These are phyloP conservation scores for Aspergillus fischeri DNA, from an alignment of 2,329 filamentous ascomycete genomes.

Conservation along the genomic window DNA sequence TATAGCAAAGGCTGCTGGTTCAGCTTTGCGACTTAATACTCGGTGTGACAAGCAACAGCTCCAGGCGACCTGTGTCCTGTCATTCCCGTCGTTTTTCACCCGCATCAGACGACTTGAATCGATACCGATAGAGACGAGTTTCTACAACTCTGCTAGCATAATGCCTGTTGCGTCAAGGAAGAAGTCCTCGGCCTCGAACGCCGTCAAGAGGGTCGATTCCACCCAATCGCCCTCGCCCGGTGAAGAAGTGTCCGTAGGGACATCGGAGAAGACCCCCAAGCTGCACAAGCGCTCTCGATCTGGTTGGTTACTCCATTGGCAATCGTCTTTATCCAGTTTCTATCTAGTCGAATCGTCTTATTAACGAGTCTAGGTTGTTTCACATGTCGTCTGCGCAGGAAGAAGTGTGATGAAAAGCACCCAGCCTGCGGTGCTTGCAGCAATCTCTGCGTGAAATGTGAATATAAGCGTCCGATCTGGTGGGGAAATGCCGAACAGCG, in stretches of 20 bases:
- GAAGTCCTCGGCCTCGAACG: slow-evolving; percentile 7
- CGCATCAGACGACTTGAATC: background rate
- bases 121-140: background rate
- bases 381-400: slow-evolving; percentile 63
- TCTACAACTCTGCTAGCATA: slow-evolving; percentile 1
- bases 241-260: slow-evolving; percentile 46
- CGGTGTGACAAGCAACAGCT: slow-evolving; percentile 7
- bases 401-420: slow-evolving; percentile 67
- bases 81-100: slow-evolving; percentile 7
- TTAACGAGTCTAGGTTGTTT: slow-evolving; percentile 53
- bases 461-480: slow-evolving; percentile 96
- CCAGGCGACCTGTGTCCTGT: slow-evolving; percentile 12
- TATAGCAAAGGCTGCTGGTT: slow-evolving; percentile 38
- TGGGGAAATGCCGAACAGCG: slow-evolving; percentile 92
- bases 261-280: slow-evolving; percentile 65
- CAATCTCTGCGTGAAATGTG: slow-evolving; percentile 77
- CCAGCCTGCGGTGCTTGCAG: slow-evolving; percentile 61
- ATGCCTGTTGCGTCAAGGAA: slow-evolving; percentile 18
- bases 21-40: slow-evolving; percentile 34
- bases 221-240: slow-evolving; percentile 35
- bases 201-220: slow-evolving; percentile 11
- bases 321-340: slow-evolving; percentile 10
- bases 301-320: slow-evolving; percentile 58
- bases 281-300: slow-evolving; percentile 93
- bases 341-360: background rate